Evolutionary conservation across 2,329 filamentous ascomycete species (phyloP), one percentile per base, ranked within the genome.

Genomic region (Graphilbum fragrans): DNA sequence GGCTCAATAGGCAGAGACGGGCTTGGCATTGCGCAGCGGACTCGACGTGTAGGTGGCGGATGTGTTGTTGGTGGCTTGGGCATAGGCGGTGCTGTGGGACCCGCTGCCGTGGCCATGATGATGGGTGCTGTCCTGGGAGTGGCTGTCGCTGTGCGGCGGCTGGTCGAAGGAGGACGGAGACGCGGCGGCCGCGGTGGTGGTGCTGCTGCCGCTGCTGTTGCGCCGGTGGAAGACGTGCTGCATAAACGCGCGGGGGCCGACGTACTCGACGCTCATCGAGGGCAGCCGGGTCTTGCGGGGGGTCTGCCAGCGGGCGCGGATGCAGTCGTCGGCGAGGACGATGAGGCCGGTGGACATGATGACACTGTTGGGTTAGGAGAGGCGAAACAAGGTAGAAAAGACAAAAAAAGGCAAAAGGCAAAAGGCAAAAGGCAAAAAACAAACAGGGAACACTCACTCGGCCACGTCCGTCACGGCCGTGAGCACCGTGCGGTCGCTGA

Each of bases 281-380:
- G 18, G 23, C 9, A 19, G 39, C n/a, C 17, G 31, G 16, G n/a
- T 34, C 12, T 38, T 25, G n/a, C 35, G 18, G 23, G 31, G 18
- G 16, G 11, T 21, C 22, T 19, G 77, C 76, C 86, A 92, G 44
- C 75, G 77, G 46, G 77, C 72, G 60, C 85, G 84, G 66, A 96
- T 94, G 64, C 80, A 86, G 62, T 96, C 86, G 55, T 96, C 90
- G 39, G 93, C 82, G 35, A 96, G 75, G 8, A 84, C 77, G 52
- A 94, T 79, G 50, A 96, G 73, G 20, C 90, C 90, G n/a, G 87
- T 92, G 37, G 87, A 77, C 47, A 96, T 74, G 48, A 96, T 81
- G 49, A 94, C 81, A 58, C 87, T 94, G 50, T 14, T 16, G 3
- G 27, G 12, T 9, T 14, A 16, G 29, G 29, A 31, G 12, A 18